Base-by-base conservation (phyloP, 2,329 filamentous ascomycete species). In the Colletotrichum australisinense region DNA sequence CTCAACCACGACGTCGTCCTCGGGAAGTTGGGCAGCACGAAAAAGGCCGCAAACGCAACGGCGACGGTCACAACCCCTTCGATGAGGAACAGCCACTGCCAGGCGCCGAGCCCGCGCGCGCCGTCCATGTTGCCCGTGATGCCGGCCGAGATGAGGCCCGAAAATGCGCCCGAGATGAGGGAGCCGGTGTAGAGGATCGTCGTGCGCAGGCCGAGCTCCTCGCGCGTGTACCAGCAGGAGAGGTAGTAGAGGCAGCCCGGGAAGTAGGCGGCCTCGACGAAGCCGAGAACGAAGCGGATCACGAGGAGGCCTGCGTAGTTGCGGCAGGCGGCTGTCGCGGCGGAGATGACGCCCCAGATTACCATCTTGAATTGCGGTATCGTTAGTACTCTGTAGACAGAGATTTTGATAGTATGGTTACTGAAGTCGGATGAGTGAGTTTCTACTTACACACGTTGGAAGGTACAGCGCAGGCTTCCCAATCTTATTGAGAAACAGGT, bases 151-250 rank as follows among this genome's bases (percentile, higher is more conserved):
- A 92, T 88, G 9, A 92, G 81, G 2, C 92, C 93, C 0, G 92
- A 93, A 77, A 95, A 94, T 1, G 93, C 93, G 5, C 92, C 92
- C 1, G 91, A 92, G 24, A 95, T 88, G 32, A 94, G 84, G 0
- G 91, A 90, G 0, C 92, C 93, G 0, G 91, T 90, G 79, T 93
- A 93, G 7, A 94, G 85, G 24, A 92, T 83, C 2, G 91, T 90
- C 16, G 90, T 93, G 11, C 92, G 86, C n/a, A 93, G 83, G 11
- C 88, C 90, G 1, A 93, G 84, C 79, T 93, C 93, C 75, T 90
- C 90, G 57, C 92, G 87, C 0, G 91, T 94, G 77, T 94, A 94
- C 92, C 92, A 94, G 67, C 85, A 87, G 71, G 83, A 86, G 49
- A 93, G 85, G 76, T 90, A 93, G 82, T 91, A 93, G 4, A 93